Evolutionary conservation across 2,329 filamentous ascomycete genomes (phyloP).

Genomic region (Hymenoscyphus infarciens): DNA sequence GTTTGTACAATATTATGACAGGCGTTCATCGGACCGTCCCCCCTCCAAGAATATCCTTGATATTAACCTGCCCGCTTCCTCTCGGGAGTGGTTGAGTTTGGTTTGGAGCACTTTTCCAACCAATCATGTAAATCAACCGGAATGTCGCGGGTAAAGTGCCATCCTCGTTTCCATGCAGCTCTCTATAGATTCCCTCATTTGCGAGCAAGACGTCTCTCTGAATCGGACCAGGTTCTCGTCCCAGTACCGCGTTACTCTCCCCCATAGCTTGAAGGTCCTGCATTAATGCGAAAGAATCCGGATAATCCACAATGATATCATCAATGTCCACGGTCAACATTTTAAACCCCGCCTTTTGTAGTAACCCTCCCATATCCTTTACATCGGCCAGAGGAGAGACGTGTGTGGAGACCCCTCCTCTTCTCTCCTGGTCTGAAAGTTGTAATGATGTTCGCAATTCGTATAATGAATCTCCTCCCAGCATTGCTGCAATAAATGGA

Average conservation of each 20-base stretch:
- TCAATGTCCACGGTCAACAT: slow-evolving; percentile 96
- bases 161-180: slow-evolving; percentile 79
- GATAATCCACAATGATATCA: slow-evolving; percentile 94
- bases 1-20: not conserved
- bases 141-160: slow-evolving; percentile 84
- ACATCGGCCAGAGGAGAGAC: slow-evolving; percentile 91
- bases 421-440: slow-evolving; percentile 82
- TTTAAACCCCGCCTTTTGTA: slow-evolving; percentile 87
- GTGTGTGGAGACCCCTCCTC: slow-evolving; percentile 87
- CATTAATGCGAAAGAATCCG: slow-evolving; percentile 87
- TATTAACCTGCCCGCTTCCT: slow-evolving; percentile 80
- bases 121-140: slow-evolving; percentile 96
- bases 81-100: slow-evolving; percentile 78
- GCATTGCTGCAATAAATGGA: slow-evolving; percentile 93
- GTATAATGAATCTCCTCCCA: slow-evolving; percentile 89
- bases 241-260: slow-evolving; percentile 83
- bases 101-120: slow-evolving; percentile 82
- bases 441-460: slow-evolving; percentile 92
- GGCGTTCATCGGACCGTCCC: slow-evolving; percentile 29
- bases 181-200: slow-evolving; percentile 81
- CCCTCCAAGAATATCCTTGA: slow-evolving; percentile 72
- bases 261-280: slow-evolving; percentile 94
- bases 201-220: slow-evolving; percentile 81
- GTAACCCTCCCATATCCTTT: slow-evolving; percentile 80
- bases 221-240: slow-evolving; percentile 77